Percentiles rank a stretch among this genome's conserved stretches.
Evolutionary conservation across 257 asterid genomes (phyloP).

Genomic region (Forsythia suspensa): DNA sequence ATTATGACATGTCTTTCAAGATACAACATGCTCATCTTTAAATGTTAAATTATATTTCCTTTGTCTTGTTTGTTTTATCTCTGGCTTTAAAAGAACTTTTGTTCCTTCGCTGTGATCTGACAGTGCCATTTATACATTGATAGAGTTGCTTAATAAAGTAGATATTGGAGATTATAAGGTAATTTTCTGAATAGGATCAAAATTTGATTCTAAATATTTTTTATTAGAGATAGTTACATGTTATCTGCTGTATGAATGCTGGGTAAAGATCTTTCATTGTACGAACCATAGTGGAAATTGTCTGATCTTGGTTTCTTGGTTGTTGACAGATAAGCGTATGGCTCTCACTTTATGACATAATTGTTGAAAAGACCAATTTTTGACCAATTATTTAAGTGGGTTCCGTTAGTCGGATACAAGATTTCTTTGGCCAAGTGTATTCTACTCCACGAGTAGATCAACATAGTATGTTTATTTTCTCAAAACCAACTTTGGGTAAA

Average conservation of each 20-base stretch:
- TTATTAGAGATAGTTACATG: not conserved
- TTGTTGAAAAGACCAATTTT: too few relatives aligned
- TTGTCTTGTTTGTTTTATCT: not conserved
- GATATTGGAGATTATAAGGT: slow-evolving; percentile 95
- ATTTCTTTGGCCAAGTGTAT: too few relatives aligned
- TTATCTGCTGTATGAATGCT: not conserved
- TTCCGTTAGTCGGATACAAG: too few relatives aligned
- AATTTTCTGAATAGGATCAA: slow-evolving; percentile 8
- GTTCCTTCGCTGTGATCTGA: slow-evolving; percentile 94
- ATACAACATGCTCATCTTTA: too few relatives aligned
- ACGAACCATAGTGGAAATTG: not conserved
- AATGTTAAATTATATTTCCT: too few relatives aligned
- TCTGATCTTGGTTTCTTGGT: not conserved
- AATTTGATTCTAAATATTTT: not conserved
- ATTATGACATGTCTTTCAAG: too few relatives aligned
- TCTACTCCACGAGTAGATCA: too few relatives aligned
- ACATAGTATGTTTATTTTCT: too few relatives aligned
- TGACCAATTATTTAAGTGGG: too few relatives aligned
- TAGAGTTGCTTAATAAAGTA: slow-evolving; percentile 86
- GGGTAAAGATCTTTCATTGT: not conserved
- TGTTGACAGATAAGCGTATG: not conserved
- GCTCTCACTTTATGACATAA: not conserved
- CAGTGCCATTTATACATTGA: slow-evolving; percentile 83
- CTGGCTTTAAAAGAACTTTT: slow-evolving; percentile 61
- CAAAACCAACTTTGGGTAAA: too few relatives aligned